phyloP scores from a whole-genome alignment of 2,329 filamentous ascomycete genomes.

The Dendrostoma leiphaemia region DNA sequence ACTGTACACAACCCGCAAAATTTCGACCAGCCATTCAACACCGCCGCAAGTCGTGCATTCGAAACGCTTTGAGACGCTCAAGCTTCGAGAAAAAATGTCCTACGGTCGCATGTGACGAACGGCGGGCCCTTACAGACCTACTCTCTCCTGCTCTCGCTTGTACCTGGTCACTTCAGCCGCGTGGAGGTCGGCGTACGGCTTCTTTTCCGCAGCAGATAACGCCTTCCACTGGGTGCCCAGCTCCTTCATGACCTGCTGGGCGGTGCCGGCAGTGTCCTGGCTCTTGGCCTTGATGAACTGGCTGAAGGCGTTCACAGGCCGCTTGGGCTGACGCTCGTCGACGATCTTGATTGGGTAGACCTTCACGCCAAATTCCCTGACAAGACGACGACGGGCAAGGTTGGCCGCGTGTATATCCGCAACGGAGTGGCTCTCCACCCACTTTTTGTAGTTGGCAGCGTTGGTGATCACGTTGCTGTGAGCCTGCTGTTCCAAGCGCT shows the following conservation, averaged over 20 bases:
- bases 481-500: constrained; percentile 36
- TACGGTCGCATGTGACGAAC: too few species aligned
- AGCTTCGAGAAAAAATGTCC: too few species aligned
- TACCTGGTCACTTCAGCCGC: constrained; percentile 30
- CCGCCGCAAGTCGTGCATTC: not conserved
- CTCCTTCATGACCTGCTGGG: constrained; percentile 13
- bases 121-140: not conserved
- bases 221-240: constrained; percentile 41
- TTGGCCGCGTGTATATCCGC: constrained; percentile 45
- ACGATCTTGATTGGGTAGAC: constrained; percentile 28
- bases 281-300: constrained; percentile 39
- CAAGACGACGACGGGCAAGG: constrained; percentile 42
- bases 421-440: constrained; percentile 44
- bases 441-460: constrained; percentile 38
- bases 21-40: not conserved
- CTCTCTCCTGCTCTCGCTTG: constrained; percentile 26
- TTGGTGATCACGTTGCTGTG: constrained; percentile 42
- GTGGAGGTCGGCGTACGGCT: constrained; percentile 35
- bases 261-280: constrained; percentile 26
- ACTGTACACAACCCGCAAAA: constrained; percentile 5
- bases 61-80: too few species aligned
- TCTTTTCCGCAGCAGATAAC: constrained; percentile 35
- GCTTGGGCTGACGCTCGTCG: constrained; percentile 49
- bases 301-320: constrained; percentile 27
- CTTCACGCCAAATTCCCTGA: constrained; percentile 31